Base-by-base conservation (phyloP, 257 asterid species). In the Fraxinus cuspidata region DNA sequence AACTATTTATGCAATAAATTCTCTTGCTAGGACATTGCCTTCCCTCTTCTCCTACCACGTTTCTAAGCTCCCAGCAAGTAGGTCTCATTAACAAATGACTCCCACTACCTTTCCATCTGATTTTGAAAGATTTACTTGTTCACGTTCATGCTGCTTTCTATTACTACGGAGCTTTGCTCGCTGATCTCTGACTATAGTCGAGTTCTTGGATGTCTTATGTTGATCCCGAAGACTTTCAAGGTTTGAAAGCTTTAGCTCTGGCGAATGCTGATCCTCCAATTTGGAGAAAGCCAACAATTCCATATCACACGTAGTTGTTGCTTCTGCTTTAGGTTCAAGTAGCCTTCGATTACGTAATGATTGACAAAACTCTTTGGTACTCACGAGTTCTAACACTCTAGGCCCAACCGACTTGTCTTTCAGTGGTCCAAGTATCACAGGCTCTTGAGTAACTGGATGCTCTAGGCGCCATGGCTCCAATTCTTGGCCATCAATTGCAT, bases 1-100 rank as follows among this genome's bases (percentile, higher is more conserved):
- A 27, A 21, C 25, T n/a, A 0, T 0, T 10, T 19, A 3, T 47
- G 16, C 58, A 15, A 47, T 4, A 58, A 7, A 2, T 19, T 56
- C 27, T n/a, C 65, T 56, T 58, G 29, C 66, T 58, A 58, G 31
- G 66, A 23, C 66, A 58, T 44, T 37, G 13, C 6, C 37, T 84
- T 81, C 69, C 65, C 75, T 75, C 77, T 72, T 60, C 74, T 65
- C 70, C 77, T 31, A 44, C 73, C 63, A 58, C 66, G 79, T 63
- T 13, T 56, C 49, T 72, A 53, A 3, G 42, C 25, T 67, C 66
- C 78, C 70, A 12, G 69, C 27, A 37, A 13, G 49, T 56, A 8
- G 2, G 4, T 29, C 27, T 19, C 72, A 5, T 21, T 63, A 31
- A 35, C 40, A 67, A 38, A 53, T 28, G 77, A 70, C 29, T 32